phyloP scores from a whole-genome alignment of 2,329 filamentous ascomycete species.

The Dactylellina drechsleri region DNA sequence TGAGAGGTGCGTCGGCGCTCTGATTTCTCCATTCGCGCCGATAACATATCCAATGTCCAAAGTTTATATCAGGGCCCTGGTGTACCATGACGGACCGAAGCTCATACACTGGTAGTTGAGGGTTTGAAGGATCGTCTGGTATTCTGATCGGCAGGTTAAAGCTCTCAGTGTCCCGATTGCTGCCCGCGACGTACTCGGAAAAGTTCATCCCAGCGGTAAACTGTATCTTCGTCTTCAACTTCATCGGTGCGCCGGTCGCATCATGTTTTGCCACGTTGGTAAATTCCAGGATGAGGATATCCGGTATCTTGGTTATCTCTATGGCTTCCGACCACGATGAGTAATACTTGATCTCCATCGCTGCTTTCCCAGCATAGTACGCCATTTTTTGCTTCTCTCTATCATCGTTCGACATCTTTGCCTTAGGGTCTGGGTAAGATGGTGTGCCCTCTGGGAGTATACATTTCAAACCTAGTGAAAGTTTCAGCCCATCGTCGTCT shows the following conservation, averaged over 20 bases:
- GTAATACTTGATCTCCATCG: conserved; percentile 11
- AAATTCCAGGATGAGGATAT: conserved; percentile 28
- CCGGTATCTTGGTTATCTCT: conserved; percentile 13
- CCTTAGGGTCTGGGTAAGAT: not conserved
- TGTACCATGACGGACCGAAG: conserved; percentile 33
- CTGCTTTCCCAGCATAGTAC: not conserved
- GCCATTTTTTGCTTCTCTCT: not conserved
- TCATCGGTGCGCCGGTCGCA: not conserved
- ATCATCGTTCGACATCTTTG: not conserved
- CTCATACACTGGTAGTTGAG: conserved; percentile 11
- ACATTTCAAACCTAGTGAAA: not conserved
- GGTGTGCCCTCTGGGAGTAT: not conserved
- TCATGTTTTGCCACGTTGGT: conserved; percentile 12
- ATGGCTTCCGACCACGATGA: conserved; percentile 19
- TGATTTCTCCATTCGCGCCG: conserved; percentile 32
- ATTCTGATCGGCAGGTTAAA: conserved; percentile 4
- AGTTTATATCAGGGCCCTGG: not conserved
- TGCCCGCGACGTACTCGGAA: conserved; percentile 9
- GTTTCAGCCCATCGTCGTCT: conserved; percentile 6
- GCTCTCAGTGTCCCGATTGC: conserved; percentile 1
- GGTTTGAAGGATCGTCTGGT: conserved; percentile 11
- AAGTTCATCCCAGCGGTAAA: conserved; percentile 23
- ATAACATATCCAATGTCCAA: conserved; percentile 39
- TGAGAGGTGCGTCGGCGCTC: not conserved
- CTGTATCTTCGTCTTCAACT: conserved; percentile 7